These are phyloP conservation scores for Rhexocercosporidium sp. DNA, from an alignment of 2,329 filamentous ascomycete genomes.

Conservation along the genomic window DNA sequence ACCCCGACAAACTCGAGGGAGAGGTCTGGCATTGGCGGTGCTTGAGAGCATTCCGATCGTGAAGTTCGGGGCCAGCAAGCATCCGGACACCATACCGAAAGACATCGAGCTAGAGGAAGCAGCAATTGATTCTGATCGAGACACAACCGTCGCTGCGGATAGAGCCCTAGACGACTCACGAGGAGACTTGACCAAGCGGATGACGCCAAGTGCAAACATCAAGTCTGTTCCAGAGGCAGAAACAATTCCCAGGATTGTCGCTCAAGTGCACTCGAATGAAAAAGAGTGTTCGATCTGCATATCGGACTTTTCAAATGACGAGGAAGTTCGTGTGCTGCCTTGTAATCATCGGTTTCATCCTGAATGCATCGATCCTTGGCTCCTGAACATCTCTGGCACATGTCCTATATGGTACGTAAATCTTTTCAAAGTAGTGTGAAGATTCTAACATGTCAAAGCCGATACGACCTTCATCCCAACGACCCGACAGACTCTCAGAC, in stretches of 20 bases:
- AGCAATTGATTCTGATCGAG: background rate
- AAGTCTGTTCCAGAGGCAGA: background rate
- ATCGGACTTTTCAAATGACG: background rate
- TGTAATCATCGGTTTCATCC: constrained; percentile 9
- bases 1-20: background rate
- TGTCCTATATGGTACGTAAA: constrained; percentile 4
- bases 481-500: background rate
- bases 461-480: background rate
- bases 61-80: background rate
- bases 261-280: background rate
- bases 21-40: background rate
- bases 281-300: constrained; percentile 8
- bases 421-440: background rate
- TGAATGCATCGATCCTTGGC: constrained; percentile 7
- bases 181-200: background rate
- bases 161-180: background rate
- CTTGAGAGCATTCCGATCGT: constrained; percentile 8
- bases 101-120: background rate
- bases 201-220: background rate
- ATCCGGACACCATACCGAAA: background rate
- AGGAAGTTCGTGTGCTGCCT: background rate
- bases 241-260: too few species aligned
- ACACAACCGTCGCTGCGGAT: background rate
- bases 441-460: background rate
- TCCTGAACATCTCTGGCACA: constrained; percentile 5